Percentiles rank a stretch among this genome's conserved stretches.
Conservation (phyloP, 2,329 filamentous ascomycete genomes). For the Colletotrichum sp. region DNA sequence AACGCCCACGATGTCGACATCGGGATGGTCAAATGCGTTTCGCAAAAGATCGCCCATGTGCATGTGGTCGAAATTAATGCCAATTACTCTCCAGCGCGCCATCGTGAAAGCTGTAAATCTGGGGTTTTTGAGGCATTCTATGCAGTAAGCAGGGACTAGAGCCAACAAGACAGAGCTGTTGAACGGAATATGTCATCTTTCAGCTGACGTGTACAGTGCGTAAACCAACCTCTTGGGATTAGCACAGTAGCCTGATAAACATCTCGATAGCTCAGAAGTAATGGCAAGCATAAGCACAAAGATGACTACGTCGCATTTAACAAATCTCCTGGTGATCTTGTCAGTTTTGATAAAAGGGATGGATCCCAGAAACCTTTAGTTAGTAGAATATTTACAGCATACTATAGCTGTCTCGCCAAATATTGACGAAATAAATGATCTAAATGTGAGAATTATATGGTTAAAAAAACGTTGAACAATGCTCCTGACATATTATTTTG, state of each 20-base stretch:
- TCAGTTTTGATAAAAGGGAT: neutral
- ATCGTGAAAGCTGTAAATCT: accelerated
- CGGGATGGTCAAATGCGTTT: neutral
- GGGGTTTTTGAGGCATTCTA: accelerated
- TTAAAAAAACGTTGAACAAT: accelerated
- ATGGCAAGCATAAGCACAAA: neutral
- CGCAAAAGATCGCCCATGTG: neutral
- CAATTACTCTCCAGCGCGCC: neutral
- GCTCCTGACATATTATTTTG: too few relatives aligned
- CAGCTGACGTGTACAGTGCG: neutral
- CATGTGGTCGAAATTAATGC: neutral
- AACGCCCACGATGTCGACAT: neutral
- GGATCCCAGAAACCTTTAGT: accelerated
- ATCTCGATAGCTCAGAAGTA: neutral
- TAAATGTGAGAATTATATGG: neutral
- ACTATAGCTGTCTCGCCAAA: neutral
- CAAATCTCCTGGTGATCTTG: neutral
- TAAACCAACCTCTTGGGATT: neutral
- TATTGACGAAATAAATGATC: accelerated
- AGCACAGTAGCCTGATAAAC: neutral
- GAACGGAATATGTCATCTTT: neutral
- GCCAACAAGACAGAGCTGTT: neutral
- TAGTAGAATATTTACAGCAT: neutral
- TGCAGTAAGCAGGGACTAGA: accelerated
- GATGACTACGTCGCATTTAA: neutral